Percentiles rank a stretch among this genome's conserved stretches.
phyloP scores from a whole-genome alignment of 2,329 filamentous ascomycete genomes.

The Penicillium sp. region DNA sequence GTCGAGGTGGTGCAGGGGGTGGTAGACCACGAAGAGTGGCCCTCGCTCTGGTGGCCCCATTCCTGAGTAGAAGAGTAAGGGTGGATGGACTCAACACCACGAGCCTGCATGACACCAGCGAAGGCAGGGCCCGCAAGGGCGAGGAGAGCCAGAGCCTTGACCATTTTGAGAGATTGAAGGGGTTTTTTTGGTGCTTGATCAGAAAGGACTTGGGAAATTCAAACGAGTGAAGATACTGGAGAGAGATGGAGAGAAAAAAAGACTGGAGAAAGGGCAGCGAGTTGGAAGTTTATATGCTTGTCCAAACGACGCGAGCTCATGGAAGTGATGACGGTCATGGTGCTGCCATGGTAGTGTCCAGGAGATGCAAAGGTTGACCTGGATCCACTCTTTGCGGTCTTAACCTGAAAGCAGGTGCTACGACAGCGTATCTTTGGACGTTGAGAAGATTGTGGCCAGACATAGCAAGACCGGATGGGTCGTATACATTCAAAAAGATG shows the following conservation, averaged over 20 bases:
- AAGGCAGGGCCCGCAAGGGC: slow-evolving; percentile 40
- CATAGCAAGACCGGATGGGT: slow-evolving; percentile 11
- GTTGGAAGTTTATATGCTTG: slow-evolving; percentile 33
- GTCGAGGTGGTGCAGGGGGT: slow-evolving; percentile 13
- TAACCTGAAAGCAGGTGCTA: slow-evolving; percentile 24
- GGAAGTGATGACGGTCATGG: slow-evolving; percentile 21
- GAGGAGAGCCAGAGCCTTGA: slow-evolving; percentile 40
- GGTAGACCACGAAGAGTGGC: slow-evolving; percentile 8
- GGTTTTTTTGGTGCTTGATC: slow-evolving; percentile 11
- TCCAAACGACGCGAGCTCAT: slow-evolving; percentile 1
- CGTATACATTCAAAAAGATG: slow-evolving; percentile 18
- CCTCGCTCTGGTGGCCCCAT: slow-evolving; percentile 4
- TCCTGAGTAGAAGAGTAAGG: slow-evolving; percentile 6
- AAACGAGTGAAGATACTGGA: slow-evolving; percentile 26
- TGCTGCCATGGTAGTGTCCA: slow-evolving; percentile 33
- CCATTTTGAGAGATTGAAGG: slow-evolving; percentile 35
- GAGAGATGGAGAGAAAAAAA: slow-evolving; percentile 11
- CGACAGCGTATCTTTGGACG: slow-evolving; percentile 20
- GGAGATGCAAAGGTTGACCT: slow-evolving; percentile 25
- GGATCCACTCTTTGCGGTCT: slow-evolving; percentile 20
- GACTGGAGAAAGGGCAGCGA: slow-evolving; percentile 1
- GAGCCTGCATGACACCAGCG: slow-evolving; percentile 36
- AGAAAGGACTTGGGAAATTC: slow-evolving; percentile 20
- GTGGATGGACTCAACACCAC: slow-evolving; percentile 19
- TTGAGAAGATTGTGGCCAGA: slow-evolving; percentile 19